Percentiles rank a stretch among this genome's conserved stretches.
These are phyloP conservation scores for Aspergillus carbonarius DNA, from an alignment of 2,329 filamentous ascomycete genomes.

Conservation along the genomic window DNA sequence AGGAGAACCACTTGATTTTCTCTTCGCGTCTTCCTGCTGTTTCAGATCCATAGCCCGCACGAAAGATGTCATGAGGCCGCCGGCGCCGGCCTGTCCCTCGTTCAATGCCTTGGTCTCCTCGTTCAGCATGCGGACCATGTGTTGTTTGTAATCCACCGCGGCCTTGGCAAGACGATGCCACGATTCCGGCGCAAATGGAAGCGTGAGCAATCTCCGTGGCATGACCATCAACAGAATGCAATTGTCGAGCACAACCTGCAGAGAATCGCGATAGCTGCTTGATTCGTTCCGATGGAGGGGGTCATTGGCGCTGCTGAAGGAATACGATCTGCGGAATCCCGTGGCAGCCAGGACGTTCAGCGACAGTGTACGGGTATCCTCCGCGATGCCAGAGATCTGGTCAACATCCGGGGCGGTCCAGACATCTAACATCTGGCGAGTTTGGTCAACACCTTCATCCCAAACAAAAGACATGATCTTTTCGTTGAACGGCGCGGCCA, in stretches of 20 bases:
- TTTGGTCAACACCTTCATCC: background rate
- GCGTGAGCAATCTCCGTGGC: background rate
- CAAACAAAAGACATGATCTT: too few species aligned
- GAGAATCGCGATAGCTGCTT: background rate
- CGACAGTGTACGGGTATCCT: conserved; percentile 1
- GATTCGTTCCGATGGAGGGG: background rate
- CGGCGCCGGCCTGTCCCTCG: background rate
- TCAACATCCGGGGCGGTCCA: background rate
- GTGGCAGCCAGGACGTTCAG: conserved; percentile 9
- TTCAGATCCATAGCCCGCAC: conserved; percentile 6
- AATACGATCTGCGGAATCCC: conserved; percentile 2
- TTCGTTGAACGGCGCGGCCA: too few species aligned
- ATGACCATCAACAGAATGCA: conserved; percentile 4
- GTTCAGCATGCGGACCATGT: conserved; percentile 7
- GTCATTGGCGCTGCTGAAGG: background rate
- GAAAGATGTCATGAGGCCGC: conserved; percentile 2
- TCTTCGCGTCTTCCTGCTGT: background rate
- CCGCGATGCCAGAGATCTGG: background rate
- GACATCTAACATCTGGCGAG: background rate
- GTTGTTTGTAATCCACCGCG: background rate
- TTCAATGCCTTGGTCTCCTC: background rate
- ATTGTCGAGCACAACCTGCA: conserved; percentile 1
- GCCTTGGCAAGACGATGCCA: background rate
- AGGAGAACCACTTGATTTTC: background rate
- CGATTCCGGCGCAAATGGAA: background rate